phyloP scores from a whole-genome alignment of 805 yeast species.

The Candida maris region DNA sequence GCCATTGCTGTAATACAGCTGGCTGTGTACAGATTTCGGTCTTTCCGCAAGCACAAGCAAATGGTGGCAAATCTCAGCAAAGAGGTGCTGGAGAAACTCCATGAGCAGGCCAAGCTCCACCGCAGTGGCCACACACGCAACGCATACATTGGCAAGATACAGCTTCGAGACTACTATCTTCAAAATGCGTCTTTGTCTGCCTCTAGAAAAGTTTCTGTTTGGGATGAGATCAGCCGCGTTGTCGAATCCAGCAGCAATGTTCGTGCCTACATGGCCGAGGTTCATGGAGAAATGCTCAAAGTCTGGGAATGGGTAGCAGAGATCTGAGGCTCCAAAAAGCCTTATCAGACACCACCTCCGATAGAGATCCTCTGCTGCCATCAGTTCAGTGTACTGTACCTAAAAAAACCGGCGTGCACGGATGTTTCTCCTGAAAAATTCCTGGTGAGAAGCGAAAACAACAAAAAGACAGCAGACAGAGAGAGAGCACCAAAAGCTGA shows the following conservation, averaged over 20 bases:
- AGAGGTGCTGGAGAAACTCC: constrained; percentile 49
- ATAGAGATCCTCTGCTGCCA: no score
- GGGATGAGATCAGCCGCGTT: constrained; percentile 53
- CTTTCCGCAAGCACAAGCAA: constrained; percentile 33
- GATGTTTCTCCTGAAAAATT: no score
- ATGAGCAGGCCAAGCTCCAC: constrained; percentile 39
- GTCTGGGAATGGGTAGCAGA: constrained; percentile 83
- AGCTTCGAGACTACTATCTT: constrained; percentile 63
- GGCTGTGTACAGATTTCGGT: constrained; percentile 4
- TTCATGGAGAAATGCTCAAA: constrained; percentile 82
- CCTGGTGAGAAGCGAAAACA: no score
- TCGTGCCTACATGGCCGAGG: constrained; percentile 58
- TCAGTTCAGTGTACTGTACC: no score
- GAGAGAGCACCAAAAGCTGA: no score
- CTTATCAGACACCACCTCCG: no score
- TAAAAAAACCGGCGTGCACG: no score
- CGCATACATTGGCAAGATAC: constrained; percentile 62
- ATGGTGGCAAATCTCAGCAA: constrained; percentile 43
- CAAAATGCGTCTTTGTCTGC: constrained; percentile 33
- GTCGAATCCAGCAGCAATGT: constrained; percentile 69
- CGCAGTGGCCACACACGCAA: constrained; percentile 35
- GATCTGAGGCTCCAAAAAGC: constrained; percentile 20
- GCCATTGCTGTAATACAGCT: constrained; percentile 5
- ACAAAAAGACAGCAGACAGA: no score
- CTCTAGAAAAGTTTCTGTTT: constrained; percentile 43